Evolutionary conservation across 106 monocot species (phyloP), one percentile per base, ranked within the genome.

Genomic region (Acanthochlamys bracteata): DNA sequence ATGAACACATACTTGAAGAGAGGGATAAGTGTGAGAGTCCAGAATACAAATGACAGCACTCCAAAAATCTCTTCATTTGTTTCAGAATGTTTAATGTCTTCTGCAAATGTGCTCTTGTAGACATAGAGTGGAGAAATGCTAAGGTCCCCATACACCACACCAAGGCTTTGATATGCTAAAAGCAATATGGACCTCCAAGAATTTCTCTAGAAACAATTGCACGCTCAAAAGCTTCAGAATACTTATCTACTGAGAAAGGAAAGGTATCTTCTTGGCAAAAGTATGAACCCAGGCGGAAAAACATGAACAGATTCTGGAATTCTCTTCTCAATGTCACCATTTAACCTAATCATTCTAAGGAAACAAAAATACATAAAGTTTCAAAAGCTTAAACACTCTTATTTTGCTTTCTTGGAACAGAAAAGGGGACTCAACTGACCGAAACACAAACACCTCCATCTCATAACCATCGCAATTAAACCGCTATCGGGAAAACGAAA

Each of bases 1-100:
- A 80, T 71, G 57, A 80, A 80, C 24, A 80, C 66, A 67, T 80
- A 80, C 70, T 80, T 80, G 60, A 80, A 14, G 14, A 80, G 74
- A 21, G 79, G 79, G 17, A 80, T 53, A 24, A 80, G 79, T 20
- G 74, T 80, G 16, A 80, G 73, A 75, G 74, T 80, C 79, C 79
- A 80, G 25, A 80, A 80, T 20, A 80, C 66, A 57, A 74, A 74
- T 41, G 79, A 74, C 53, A 80, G 79, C 0, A 75, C 79, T 10
- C 79, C 74, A 55, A 56, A 57, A 47, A 80, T 71, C 20, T 80
- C 79, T 56, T 71, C 71, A 46, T 80, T 80, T 16, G 74, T 71
- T 3, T 71, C 66, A 11, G 74, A 74, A 55, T 74, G 79, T 11
- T 27, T 61, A 20, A 80, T 80, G 52, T 74, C 79, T 25, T 75